A percentile compares a stretch with the other conserved stretches of the same genome.
Conservation (phyloP, 176 grass and related monocot genomes). For the Triticum aestivum region IWGSC_CS_RefSeq_v2.1 NC_057794.1:96356153-96356652, state of each 20-base stretch:
- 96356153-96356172: constrained; percentile 1
- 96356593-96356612: constrained; percentile 64
- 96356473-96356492: constrained; percentile 50
- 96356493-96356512: constrained; percentile 47
- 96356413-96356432: constrained; percentile 84
- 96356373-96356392: not conserved
- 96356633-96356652: constrained; percentile 69
- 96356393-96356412: constrained; percentile 56
- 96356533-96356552: constrained; percentile 66
- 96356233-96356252: constrained; percentile 6
- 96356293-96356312: not conserved
- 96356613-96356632: constrained; percentile 60
- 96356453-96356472: constrained; percentile 75
- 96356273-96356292: not conserved
- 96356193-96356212: not conserved
- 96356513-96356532: constrained; percentile 66
- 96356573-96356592: constrained; percentile 35
- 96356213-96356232: not conserved
- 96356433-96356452: constrained; percentile 96
- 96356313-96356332: not conserved
- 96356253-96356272: not conserved
- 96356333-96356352: not conserved
- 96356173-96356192: not conserved
- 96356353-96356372: not conserved
- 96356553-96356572: constrained; percentile 47